Conservation (phyloP, 176 grass and related monocot species). For the Saccharum spontaneum region DNA sequence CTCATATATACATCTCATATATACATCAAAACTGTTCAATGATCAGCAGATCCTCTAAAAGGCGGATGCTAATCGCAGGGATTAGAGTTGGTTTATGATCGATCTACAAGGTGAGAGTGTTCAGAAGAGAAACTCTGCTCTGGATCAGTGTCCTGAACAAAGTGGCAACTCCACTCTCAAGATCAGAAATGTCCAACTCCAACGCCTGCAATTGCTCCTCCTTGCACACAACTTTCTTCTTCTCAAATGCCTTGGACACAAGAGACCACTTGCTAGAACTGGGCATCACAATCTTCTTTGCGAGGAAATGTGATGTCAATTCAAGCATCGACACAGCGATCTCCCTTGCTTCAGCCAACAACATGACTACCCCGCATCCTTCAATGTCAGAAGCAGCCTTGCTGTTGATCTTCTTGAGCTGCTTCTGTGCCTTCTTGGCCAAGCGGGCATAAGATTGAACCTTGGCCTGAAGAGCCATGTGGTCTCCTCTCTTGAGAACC, state of each 20-base stretch:
- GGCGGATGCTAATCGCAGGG: slow-evolving; percentile 1
- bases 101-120: slow-evolving; percentile 37
- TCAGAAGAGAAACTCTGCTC: slow-evolving; percentile 34
- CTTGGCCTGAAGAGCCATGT: slow-evolving; percentile 12
- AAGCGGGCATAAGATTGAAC: not conserved
- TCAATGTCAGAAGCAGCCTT: not conserved
- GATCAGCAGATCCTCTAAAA: too few relatives aligned
- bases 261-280: slow-evolving; percentile 17
- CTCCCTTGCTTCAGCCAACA: slow-evolving; percentile 1
- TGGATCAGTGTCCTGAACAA: slow-evolving; percentile 38
- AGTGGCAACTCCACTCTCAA: slow-evolving; percentile 18
- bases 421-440: not conserved
- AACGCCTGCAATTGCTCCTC: not conserved
- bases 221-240: not conserved
- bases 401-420: not conserved
- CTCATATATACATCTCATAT: slow-evolving; percentile 13
- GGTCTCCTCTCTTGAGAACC: slow-evolving; percentile 35
- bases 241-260: slow-evolving; percentile 10
- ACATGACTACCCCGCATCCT: slow-evolving; percentile 12
- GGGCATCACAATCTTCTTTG: not conserved
- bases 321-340: not conserved
- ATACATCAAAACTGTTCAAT: too few relatives aligned
- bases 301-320: not conserved
- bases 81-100: not conserved
- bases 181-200: slow-evolving; percentile 33